These are phyloP conservation scores for Aspergillus flavus DNA, from an alignment of 2,329 filamentous ascomycete genomes.

Conservation along the genomic window DNA sequence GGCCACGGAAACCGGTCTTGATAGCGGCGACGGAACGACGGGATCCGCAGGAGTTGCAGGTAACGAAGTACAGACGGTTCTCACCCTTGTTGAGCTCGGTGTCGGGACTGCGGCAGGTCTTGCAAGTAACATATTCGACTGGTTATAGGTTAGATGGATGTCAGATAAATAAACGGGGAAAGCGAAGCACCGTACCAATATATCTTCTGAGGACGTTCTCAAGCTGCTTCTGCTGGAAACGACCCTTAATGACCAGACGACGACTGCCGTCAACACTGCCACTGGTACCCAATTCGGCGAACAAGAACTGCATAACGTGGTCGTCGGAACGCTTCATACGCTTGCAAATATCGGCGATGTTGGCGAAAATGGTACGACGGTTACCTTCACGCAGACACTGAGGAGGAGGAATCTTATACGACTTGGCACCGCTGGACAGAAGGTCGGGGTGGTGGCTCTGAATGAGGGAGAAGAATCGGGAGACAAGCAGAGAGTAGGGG, in stretches of 20 bases:
- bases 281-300: conserved; percentile 96
- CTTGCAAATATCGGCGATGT: conserved; percentile 98
- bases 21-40: conserved; percentile 92
- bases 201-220: conserved; percentile 96
- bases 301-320: conserved; percentile 95
- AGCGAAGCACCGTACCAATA: conserved; percentile 68
- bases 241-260: conserved; percentile 96
- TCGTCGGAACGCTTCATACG: conserved; percentile 99
- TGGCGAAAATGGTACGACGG: conserved; percentile 99
- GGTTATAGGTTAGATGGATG: not conserved
- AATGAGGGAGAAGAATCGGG: conserved; percentile 91
- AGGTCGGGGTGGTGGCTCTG: conserved; percentile 97
- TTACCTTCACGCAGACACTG: conserved; percentile 99
- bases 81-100: conserved; percentile 98
- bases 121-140: conserved; percentile 98
- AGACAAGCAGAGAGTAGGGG: conserved; percentile 81
- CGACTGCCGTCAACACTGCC: conserved; percentile 92
- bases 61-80: conserved; percentile 98
- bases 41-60: conserved; percentile 84
- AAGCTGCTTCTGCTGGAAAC: conserved; percentile 99
- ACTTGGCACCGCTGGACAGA: conserved; percentile 82
- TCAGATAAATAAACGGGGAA: not conserved
- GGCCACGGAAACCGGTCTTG: conserved; percentile 99
- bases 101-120: conserved; percentile 93
- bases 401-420: conserved; percentile 98